These are phyloP conservation scores for Cladosporium colombiae DNA, from an alignment of 2,329 filamentous ascomycete genomes.

Conservation along the genomic window DNA sequence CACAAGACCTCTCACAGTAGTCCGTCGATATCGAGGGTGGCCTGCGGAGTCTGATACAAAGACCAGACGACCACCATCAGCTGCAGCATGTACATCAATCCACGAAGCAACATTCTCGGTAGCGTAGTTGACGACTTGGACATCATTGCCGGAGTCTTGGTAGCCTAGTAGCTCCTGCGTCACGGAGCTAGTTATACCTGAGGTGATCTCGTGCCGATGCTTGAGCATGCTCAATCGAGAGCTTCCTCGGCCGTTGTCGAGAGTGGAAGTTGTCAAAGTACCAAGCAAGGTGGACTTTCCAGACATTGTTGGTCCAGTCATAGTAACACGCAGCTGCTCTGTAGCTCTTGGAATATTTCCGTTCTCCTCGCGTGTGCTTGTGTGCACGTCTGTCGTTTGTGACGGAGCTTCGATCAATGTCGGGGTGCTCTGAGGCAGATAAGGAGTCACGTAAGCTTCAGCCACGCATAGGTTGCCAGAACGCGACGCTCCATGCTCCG, in stretches of 20 bases:
- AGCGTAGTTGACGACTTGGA: conserved; percentile 75
- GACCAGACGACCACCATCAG: conserved; percentile 72
- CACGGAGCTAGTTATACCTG: conserved; percentile 90
- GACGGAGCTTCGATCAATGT: not conserved
- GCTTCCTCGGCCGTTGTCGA: conserved; percentile 91
- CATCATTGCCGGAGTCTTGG: conserved; percentile 36
- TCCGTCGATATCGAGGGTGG: conserved; percentile 84
- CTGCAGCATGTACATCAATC: conserved; percentile 86
- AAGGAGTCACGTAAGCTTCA: conserved; percentile 83
- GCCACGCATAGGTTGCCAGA: conserved; percentile 73
- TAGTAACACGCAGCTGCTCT: conserved; percentile 79
- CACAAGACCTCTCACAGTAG: conserved; percentile 83
- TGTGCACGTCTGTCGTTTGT: not conserved
- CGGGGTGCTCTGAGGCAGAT: conserved; percentile 40
- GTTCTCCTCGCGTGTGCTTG: not conserved
- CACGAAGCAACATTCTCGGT: conserved; percentile 86
- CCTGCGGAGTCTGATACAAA: conserved; percentile 92
- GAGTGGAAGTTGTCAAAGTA: conserved; percentile 79
- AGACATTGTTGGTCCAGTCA: conserved; percentile 85
- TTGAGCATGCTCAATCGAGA: conserved; percentile 85
- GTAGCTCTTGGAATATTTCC: conserved; percentile 38
- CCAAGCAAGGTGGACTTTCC: conserved; percentile 92
- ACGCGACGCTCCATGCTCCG: conserved; percentile 30
- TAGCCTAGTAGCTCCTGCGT: conserved; percentile 94
- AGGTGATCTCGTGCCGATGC: conserved; percentile 88